Evolutionary conservation across 306 rosid species (phyloP).

Genomic region (Coriaria nepalensis): DNA sequence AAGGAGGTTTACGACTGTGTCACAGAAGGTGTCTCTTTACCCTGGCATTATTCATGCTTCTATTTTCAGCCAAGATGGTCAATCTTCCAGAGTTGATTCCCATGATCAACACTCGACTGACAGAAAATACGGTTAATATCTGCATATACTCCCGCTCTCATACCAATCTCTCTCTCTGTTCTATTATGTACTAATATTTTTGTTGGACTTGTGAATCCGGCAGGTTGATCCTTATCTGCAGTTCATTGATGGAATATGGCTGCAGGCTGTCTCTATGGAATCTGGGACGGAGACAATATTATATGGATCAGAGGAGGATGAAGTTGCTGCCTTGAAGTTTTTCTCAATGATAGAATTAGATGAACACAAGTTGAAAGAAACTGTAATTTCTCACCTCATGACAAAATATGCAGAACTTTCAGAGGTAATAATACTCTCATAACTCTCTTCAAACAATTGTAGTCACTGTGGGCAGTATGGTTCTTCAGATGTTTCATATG

Average conservation of each 20-base stretch:
- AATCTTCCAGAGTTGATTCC: slow-evolving; percentile 56
- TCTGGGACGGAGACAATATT: slow-evolving; percentile 24
- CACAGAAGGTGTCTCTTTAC: slow-evolving; percentile 80
- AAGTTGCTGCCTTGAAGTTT: slow-evolving; percentile 43
- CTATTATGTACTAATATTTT: slow-evolving; percentile 1
- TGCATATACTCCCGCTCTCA: slow-evolving; percentile 13
- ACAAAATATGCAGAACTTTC: slow-evolving; percentile 50
- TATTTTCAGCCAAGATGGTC: slow-evolving; percentile 64
- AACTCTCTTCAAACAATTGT: no score
- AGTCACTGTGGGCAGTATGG: no score
- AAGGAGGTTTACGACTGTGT: slow-evolving; percentile 71
- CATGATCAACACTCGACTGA: slow-evolving; percentile 42
- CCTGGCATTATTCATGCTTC: slow-evolving; percentile 72
- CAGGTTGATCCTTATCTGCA: slow-evolving; percentile 87
- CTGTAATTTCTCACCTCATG: slow-evolving; percentile 49
- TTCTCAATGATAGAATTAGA: slow-evolving; percentile 36
- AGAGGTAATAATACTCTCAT: slow-evolving; percentile 44
- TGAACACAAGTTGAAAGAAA: slow-evolving; percentile 55
- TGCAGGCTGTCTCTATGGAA: slow-evolving; percentile 43
- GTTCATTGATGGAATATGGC: slow-evolving; percentile 49
- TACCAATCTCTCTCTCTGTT: slow-evolving; percentile 9
- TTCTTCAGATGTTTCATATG: no score
- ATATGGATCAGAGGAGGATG: slow-evolving; percentile 60
- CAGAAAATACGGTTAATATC: slow-evolving; percentile 35
- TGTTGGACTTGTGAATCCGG: slow-evolving; percentile 15